Evolutionary conservation across 257 asterid species (phyloP).

Genomic region (Primulina eburnea): DNA sequence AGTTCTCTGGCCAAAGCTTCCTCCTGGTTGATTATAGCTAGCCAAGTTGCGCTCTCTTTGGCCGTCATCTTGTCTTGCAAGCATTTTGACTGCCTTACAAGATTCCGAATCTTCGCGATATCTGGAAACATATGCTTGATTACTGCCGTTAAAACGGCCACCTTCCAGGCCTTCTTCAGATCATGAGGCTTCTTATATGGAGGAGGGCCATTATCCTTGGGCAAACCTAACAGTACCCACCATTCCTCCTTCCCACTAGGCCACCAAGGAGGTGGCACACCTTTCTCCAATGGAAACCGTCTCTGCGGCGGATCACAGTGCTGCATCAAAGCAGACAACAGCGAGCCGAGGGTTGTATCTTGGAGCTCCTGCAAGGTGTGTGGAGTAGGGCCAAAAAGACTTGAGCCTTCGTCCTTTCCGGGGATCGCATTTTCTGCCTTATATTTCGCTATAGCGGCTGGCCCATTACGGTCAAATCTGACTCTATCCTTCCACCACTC

Average conservation of each 20-base stretch:
- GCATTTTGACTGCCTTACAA: conserved; percentile 81
- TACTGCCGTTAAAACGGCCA: conserved; percentile 77
- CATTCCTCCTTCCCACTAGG: conserved; percentile 79
- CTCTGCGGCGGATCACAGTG: conserved; percentile 94
- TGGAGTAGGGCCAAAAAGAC: conserved; percentile 60
- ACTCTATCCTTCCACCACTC: conserved; percentile 98
- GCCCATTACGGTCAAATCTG: conserved; percentile 78
- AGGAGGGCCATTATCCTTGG: conserved; percentile 61
- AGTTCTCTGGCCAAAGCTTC: conserved; percentile 73
- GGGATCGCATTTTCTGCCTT: conserved; percentile 49
- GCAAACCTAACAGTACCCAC: conserved; percentile 82
- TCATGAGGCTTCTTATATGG: conserved; percentile 97
- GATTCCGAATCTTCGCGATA: conserved; percentile 78
- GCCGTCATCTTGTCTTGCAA: conserved; percentile 93
- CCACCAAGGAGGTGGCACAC: conserved; percentile 94
- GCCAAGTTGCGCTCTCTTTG: conserved; percentile 88
- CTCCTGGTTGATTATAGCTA: conserved; percentile 72
- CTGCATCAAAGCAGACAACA: conserved; percentile 82
- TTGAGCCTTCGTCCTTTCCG: conserved; percentile 38
- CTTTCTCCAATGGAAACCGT: conserved; percentile 81
- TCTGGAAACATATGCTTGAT: conserved; percentile 86
- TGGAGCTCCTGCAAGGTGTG: conserved; percentile 85
- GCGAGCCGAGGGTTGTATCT: conserved; percentile 82
- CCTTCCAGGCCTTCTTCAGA: conserved; percentile 81
- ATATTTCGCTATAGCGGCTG: conserved; percentile 71